phyloP scores from a whole-genome alignment of 1,284 basidiomycete species.

The Melampsora larici-populina region DNA sequence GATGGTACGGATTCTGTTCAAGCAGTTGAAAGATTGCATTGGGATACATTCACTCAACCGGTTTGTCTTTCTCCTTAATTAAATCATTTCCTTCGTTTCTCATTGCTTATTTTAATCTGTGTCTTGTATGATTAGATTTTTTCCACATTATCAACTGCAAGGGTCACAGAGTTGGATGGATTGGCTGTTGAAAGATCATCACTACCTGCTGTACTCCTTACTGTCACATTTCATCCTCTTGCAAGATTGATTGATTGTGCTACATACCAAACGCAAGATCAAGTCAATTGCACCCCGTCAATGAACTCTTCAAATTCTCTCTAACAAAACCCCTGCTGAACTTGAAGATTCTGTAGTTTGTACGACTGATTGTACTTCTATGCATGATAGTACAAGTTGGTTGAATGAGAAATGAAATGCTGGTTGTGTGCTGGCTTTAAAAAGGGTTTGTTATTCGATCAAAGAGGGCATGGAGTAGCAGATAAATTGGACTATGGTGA shows the following conservation, averaged over 20 bases:
- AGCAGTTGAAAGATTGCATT: conserved; percentile 22
- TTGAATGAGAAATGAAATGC: conserved; percentile 4
- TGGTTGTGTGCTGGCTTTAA: conserved; percentile 21
- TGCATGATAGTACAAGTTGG: conserved; percentile 51
- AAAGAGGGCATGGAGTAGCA: neutral
- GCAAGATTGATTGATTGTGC: neutral
- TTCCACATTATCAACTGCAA: neutral
- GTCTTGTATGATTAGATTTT: neutral
- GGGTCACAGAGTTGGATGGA: neutral
- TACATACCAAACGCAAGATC: neutral
- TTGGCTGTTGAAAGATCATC: neutral
- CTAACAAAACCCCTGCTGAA: conserved; percentile 69
- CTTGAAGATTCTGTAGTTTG: conserved; percentile 65
- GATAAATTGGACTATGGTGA: conserved; percentile 22
- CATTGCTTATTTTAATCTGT: neutral
- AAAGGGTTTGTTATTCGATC: conserved; percentile 29
- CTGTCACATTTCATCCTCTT: conserved; percentile 26
- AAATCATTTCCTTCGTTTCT: neutral
- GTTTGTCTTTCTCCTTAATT: conserved; percentile 1
- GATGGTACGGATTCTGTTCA: conserved; percentile 26
- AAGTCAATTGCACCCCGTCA: conserved; percentile 25
- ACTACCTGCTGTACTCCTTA: conserved; percentile 9
- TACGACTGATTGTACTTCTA: conserved; percentile 61
- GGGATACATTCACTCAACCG: conserved; percentile 37
- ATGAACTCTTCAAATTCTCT: conserved; percentile 55